These are phyloP conservation scores for Plasmodium cynomolgi DNA, from an alignment of 169 alveolate genomes.

Conservation along the genomic window DNA sequence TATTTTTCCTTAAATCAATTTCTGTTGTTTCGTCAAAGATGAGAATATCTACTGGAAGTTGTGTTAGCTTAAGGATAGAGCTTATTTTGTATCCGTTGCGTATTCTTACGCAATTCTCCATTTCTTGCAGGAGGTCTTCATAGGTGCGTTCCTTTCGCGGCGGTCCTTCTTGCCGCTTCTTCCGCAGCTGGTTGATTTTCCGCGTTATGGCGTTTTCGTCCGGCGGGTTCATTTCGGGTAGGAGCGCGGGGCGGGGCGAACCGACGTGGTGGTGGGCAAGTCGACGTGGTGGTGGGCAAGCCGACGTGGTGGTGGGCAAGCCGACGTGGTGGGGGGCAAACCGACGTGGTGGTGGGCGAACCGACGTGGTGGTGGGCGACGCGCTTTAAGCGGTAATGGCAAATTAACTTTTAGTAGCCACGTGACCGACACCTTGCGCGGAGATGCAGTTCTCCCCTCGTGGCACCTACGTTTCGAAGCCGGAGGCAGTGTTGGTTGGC, in stretches of 20 bases:
- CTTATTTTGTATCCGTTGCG: constrained; percentile 37
- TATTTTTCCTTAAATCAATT: constrained; percentile 29
- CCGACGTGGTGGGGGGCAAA: no score
- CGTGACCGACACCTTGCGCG: not conserved
- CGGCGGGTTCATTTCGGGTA: constrained; percentile 16
- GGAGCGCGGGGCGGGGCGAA: not conserved
- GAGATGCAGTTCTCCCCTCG: no score
- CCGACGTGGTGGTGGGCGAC: not conserved
- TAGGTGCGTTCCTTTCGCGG: not conserved
- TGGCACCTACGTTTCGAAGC: no score
- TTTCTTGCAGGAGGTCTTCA: not conserved
- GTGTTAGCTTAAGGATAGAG: constrained; percentile 12
- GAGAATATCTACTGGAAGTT: constrained; percentile 20
- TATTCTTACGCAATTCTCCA: constrained; percentile 15
- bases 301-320: not conserved
- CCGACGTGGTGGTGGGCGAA: not conserved
- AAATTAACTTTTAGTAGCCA: not conserved
- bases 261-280: not conserved
- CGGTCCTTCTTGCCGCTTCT: not conserved
- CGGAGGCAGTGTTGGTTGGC: no score
- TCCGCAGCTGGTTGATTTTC: constrained; percentile 17
- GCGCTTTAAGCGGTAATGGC: not conserved
- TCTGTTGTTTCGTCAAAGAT: constrained; percentile 25
- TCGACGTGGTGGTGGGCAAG: no score
- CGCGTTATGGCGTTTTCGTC: constrained; percentile 41